phyloP scores from a whole-genome alignment of 352 stramenopile genomes.

The Phytophthora multivora region DNA sequence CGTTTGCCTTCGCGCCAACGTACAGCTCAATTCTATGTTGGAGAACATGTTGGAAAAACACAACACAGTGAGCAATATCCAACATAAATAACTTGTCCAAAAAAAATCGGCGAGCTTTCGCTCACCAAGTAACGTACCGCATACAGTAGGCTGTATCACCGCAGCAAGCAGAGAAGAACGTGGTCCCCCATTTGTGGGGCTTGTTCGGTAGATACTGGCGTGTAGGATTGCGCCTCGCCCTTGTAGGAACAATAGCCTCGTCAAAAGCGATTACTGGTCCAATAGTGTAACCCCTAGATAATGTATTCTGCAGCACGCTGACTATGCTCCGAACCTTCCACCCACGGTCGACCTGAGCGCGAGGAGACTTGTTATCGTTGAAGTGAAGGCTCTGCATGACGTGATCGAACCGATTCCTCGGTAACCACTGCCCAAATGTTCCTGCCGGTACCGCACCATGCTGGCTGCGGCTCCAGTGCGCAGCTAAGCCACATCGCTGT shows the following conservation, averaged over 20 bases:
- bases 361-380: background rate
- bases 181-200: constrained; percentile 7
- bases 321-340: constrained; percentile 3
- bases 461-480: background rate
- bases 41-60: constrained; percentile 4
- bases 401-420: background rate
- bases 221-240: background rate
- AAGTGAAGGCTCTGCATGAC: constrained; percentile 5
- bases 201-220: constrained; percentile 4
- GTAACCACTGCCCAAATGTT: background rate
- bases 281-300: background rate
- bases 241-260: constrained; percentile 6
- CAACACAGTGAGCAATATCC: background rate
- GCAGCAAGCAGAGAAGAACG: background rate
- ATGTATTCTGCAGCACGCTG: background rate
- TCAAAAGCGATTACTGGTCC: constrained; percentile 5
- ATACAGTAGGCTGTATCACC: constrained; percentile 3
- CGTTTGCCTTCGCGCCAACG: background rate
- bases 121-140: background rate
- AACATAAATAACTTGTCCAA: constrained; percentile 5
- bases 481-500: background rate
- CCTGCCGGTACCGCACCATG: background rate
- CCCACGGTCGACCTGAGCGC: background rate
- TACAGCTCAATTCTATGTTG: constrained; percentile 12
- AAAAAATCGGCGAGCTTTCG: background rate